phyloP scores from a whole-genome alignment of 345 rosid species.

The Corchorus capsularis region DNA sequence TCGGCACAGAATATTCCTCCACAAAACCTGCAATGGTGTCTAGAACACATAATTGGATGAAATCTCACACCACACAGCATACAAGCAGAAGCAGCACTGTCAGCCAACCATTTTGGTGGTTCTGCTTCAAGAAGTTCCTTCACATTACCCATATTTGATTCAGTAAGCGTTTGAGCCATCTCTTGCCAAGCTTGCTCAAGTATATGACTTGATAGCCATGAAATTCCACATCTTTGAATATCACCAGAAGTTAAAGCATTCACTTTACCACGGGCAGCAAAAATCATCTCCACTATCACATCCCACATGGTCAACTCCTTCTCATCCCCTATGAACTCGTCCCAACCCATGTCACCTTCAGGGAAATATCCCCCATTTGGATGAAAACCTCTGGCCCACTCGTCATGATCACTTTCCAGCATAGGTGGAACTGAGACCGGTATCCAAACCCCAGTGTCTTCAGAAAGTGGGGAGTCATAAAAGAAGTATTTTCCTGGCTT shows the following conservation, averaged over 20 bases:
- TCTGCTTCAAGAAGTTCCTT: slow-evolving; percentile 82
- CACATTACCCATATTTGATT: slow-evolving; percentile 62
- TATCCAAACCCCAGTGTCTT: slow-evolving; percentile 96
- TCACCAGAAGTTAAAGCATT: slow-evolving; percentile 68
- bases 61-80: slow-evolving; percentile 85
- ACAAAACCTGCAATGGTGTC: slow-evolving; percentile 97
- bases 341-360: slow-evolving; percentile 91
- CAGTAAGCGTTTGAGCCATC: slow-evolving; percentile 86
- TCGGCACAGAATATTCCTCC: slow-evolving; percentile 88
- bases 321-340: slow-evolving; percentile 53
- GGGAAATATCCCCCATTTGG: slow-evolving; percentile 85
- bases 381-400: slow-evolving; percentile 64
- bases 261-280: slow-evolving; percentile 86
- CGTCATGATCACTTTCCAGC: slow-evolving; percentile 66
- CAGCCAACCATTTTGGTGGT: slow-evolving; percentile 90
- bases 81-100: slow-evolving; percentile 87
- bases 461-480: slow-evolving; percentile 74
- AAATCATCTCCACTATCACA: slow-evolving; percentile 79
- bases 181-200: slow-evolving; percentile 98
- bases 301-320: slow-evolving; percentile 97
- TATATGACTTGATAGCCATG: slow-evolving; percentile 65
- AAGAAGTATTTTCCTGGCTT: slow-evolving; percentile 72
- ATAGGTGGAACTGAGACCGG: slow-evolving; percentile 95
- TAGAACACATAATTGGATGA: slow-evolving; percentile 92
- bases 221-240: slow-evolving; percentile 45